Evolutionary conservation across 345 rosid genomes (phyloP), one percentile per base, ranked within the genome.

Genomic region (Citrus unshiu): DNA sequence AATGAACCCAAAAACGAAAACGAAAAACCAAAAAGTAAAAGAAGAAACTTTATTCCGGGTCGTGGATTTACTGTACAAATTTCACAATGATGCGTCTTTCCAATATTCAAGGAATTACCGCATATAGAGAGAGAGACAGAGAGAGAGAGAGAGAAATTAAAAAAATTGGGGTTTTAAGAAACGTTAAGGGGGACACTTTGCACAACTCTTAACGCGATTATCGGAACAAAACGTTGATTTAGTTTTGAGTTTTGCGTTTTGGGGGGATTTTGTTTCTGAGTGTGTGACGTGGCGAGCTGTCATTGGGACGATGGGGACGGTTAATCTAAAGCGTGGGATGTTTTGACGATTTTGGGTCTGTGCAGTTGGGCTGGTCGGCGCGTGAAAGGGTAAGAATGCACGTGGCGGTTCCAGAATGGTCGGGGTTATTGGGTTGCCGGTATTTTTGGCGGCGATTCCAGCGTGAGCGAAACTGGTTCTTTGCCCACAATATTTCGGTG

Each of bases 61-160:
- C 3, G 29, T 49, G 39, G 6, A 46, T 43, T 35, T 24, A 61
- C 73, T 74, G 18, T 79, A 67, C 77, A 75, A 72, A 25, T 68
- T 54, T 14, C 7, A 65, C 74, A 76, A 67, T 29, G 78, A 71
- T 66, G 73, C 82, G 64, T 73, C 77, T 80, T 80, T 86, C 92
- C 92, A 83, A 81, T 70, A 81, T 83, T 83, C 80, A 73, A 71
- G 92, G 90, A 83, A 79, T 68, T 25, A 9, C 65, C 22, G 22
- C 21, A 68, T 43, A 40, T 0, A 9, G 7, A 37, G 40, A 34
- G 9, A 7, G 40, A 7, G 40, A 7, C 7, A n/a, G n/a, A n/a
- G n/a, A 4, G 35, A 34, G 6, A 32, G 34, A 34, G 37, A 34
- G 35, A 34, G 35, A 34, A 5, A 34, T 34, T 35, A 1, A 35